Conservation (phyloP, 306 rosid genomes). For the Begonia loranthoides region DNA sequence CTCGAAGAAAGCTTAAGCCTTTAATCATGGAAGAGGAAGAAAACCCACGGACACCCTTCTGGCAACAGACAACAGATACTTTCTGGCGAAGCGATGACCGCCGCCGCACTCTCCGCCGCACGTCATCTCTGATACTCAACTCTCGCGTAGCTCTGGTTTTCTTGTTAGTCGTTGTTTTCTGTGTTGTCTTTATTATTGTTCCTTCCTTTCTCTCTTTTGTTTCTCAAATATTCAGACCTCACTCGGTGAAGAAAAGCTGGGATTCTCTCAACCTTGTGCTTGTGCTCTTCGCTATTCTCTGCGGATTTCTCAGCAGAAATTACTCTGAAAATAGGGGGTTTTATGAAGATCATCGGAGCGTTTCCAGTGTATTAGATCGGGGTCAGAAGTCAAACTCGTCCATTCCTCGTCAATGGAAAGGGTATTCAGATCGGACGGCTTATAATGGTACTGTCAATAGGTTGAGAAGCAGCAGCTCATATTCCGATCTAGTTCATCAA, state of each 20-base stretch:
- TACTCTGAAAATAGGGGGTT: conserved; percentile 15
- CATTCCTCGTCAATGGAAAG: conserved; percentile 37
- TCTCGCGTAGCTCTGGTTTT: conserved; percentile 25
- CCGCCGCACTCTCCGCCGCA: conserved; percentile 26
- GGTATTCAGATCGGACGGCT: conserved; percentile 34
- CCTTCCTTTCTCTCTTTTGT: conserved; percentile 43
- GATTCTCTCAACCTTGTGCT: conserved; percentile 56
- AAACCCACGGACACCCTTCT: conserved; percentile 26
- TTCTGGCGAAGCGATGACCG: conserved; percentile 1
- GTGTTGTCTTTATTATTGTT: conserved; percentile 28
- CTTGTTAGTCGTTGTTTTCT: conserved; percentile 30
- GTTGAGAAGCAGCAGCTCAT: conserved; percentile 56
- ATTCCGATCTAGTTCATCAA: conserved; percentile 69
- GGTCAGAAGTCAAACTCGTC: conserved; percentile 23
- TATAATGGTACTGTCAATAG: conserved; percentile 8
- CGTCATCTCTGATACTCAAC: conserved; percentile 27
- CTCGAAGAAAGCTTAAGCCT: background rate
- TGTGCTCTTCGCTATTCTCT: conserved; percentile 72
- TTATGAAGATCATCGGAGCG: conserved; percentile 15
- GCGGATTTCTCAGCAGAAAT: conserved; percentile 59
- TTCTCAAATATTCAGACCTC: conserved; percentile 42
- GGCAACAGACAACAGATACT: conserved; percentile 22
- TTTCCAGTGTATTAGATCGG: conserved; percentile 1
- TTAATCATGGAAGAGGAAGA: conserved; percentile 34
- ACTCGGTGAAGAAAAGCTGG: conserved; percentile 61